Evolutionary conservation across 805 yeast species (phyloP).

Genomic region (Saccharomycopsis sp.): DNA sequence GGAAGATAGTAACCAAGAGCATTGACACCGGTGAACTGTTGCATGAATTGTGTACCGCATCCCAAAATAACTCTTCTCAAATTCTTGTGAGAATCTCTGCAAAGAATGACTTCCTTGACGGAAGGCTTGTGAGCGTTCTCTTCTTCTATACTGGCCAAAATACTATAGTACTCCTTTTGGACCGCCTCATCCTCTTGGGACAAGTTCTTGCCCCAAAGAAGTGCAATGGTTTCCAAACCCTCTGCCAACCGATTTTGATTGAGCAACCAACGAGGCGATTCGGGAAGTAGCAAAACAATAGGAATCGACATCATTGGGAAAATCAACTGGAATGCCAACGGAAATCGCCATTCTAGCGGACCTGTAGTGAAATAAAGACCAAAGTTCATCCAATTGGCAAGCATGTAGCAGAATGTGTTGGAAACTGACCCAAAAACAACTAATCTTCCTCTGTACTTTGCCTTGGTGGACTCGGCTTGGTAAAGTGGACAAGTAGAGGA

Average conservation of each 20-base stretch:
- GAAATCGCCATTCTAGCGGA: constrained; percentile 67
- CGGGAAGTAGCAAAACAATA: constrained; percentile 33
- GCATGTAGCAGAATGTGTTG: constrained; percentile 63
- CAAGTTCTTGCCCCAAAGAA: constrained; percentile 30
- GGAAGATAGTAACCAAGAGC: constrained; percentile 62
- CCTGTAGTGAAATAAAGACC: constrained; percentile 53
- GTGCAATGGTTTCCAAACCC: constrained; percentile 32
- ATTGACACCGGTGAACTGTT: constrained; percentile 65
- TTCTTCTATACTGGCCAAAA: constrained; percentile 2
- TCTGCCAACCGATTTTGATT: constrained; percentile 37
- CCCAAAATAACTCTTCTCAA: constrained; percentile 55
- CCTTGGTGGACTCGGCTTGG: constrained; percentile 68
- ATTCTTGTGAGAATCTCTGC: constrained; percentile 35
- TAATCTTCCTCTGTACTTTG: constrained; percentile 58
- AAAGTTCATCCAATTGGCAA: constrained; percentile 71
- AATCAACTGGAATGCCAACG: constrained; percentile 66
- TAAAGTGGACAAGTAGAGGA: constrained; percentile 77
- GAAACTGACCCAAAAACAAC: constrained; percentile 66
- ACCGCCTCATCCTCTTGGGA: not conserved
- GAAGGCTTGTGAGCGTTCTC: constrained; percentile 4
- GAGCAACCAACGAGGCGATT: constrained; percentile 52
- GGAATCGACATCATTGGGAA: constrained; percentile 32
- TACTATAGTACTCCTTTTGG: not conserved
- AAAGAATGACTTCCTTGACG: not conserved
- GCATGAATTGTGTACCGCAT: constrained; percentile 59